Conservation (phyloP, 306 rosid genomes). For the Sicyos baderoa region DNA sequence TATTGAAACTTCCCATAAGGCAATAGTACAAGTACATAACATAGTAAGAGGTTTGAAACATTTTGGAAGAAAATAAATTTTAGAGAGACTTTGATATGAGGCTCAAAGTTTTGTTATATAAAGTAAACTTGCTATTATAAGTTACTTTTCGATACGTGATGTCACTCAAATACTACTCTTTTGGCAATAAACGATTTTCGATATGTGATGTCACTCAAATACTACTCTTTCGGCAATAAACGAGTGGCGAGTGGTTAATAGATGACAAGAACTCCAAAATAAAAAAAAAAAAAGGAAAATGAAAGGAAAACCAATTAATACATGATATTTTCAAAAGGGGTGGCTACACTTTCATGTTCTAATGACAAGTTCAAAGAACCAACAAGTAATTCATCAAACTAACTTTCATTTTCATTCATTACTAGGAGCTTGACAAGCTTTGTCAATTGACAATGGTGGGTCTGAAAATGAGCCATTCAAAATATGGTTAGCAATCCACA, state of each 20-base stretch:
- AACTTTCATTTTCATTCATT: constrained; percentile 1
- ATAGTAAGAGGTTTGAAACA: neutral
- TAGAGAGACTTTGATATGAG: too few species aligned
- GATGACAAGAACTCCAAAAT: neutral
- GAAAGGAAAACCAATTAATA: neutral
- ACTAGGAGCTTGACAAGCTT: constrained; percentile 39
- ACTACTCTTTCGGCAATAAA: too few species aligned
- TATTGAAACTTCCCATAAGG: too few species aligned
- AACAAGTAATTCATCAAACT: neutral
- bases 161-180: too few species aligned
- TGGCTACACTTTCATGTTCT: neutral
- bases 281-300: neutral
- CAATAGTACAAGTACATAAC: too few species aligned
- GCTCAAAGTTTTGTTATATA: too few species aligned
- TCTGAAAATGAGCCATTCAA: constrained; percentile 52
- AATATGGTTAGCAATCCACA: constrained; percentile 43
- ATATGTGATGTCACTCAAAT: too few species aligned
- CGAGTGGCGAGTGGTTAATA: too few species aligned
- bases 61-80: neutral
- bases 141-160: too few species aligned
- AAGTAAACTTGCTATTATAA: too few species aligned
- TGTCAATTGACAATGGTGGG: constrained; percentile 50
- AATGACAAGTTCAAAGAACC: neutral
- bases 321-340: neutral
- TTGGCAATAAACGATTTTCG: too few species aligned